These are phyloP conservation scores for Balamuthia mandrillaris DNA, from an alignment of 208 protist genomes.

Conservation along the genomic window DNA sequence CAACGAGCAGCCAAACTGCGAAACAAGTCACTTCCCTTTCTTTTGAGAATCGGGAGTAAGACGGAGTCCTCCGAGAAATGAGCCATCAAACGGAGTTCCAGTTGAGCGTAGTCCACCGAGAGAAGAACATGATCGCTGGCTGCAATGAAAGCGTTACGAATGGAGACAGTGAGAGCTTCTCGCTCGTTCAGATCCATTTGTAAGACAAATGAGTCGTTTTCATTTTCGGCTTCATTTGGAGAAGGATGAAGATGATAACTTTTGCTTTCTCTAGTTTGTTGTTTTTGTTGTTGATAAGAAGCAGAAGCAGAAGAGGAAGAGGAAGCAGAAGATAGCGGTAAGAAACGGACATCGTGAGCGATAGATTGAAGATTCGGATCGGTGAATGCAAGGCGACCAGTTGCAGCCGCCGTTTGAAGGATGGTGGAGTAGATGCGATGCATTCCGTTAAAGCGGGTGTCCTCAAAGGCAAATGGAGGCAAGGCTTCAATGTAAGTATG, in stretches of 20 bases:
- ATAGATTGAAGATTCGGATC: neutral
- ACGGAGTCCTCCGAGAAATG: neutral
- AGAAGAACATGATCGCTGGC: neutral
- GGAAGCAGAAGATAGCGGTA: too few relatives aligned
- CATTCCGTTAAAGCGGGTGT: neutral
- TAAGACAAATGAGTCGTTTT: too few relatives aligned
- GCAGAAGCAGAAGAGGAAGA: neutral
- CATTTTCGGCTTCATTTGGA: too few relatives aligned
- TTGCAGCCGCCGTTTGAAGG: neutral
- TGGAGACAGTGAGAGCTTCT: neutral
- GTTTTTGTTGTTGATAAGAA: neutral
- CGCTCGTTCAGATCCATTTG: too few relatives aligned
- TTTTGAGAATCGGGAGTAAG: neutral
- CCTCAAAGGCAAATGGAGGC: neutral
- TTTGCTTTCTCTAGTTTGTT: neutral
- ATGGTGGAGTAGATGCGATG: neutral
- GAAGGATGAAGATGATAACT: neutral
- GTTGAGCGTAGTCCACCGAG: neutral
- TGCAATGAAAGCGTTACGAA: neutral
- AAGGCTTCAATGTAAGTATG: neutral
- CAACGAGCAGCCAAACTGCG: neutral
- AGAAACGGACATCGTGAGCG: neutral
- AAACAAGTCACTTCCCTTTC: neutral
- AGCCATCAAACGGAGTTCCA: neutral
- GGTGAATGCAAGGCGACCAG: neutral